These are phyloP conservation scores for Bonia amplexicaulis DNA, from an alignment of 176 grass and related monocot genomes.

Conservation along the genomic window DNA sequence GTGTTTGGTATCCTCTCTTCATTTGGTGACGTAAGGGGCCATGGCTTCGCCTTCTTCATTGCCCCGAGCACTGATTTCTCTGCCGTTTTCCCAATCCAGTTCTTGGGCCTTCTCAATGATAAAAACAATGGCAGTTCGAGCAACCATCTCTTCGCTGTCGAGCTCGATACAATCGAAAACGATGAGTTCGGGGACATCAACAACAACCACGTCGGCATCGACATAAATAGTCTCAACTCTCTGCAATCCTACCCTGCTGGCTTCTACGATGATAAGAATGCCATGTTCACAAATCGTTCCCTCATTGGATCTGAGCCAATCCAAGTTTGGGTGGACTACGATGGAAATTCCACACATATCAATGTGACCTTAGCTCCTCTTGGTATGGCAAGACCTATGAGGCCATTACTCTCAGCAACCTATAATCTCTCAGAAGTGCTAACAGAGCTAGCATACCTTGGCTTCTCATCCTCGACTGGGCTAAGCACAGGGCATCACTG, in stretches of 20 bases:
- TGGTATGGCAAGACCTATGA: too few species aligned
- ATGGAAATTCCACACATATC: too few species aligned
- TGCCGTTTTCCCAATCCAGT: not conserved
- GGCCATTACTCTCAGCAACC: too few species aligned
- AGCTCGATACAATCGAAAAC: slow-evolving; percentile 25
- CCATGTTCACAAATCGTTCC: not conserved
- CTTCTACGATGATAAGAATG: not conserved
- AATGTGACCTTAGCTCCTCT: too few species aligned
- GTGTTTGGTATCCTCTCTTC: slow-evolving; percentile 30
- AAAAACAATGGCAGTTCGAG: not conserved
- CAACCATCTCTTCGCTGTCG: slow-evolving; percentile 20
- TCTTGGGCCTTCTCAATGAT: slow-evolving; percentile 11
- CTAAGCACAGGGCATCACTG: too few species aligned
- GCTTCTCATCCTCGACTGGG: too few species aligned
- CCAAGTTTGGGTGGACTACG: too few species aligned
- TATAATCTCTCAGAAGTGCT: too few species aligned
- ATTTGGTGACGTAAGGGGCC: slow-evolving; percentile 17
- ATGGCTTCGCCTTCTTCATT: slow-evolving; percentile 37
- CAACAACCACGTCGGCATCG: slow-evolving; percentile 46
- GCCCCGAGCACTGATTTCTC: not conserved
- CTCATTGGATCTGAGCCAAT: too few species aligned
- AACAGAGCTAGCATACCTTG: too few species aligned
- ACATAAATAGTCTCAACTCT: slow-evolving; percentile 18
- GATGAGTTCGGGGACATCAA: slow-evolving; percentile 35
- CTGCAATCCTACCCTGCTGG: not conserved